Evolutionary conservation across 139 green algal species (phyloP), one percentile per base, ranked within the genome.

Genomic region (Nannochloris sp.): DNA sequence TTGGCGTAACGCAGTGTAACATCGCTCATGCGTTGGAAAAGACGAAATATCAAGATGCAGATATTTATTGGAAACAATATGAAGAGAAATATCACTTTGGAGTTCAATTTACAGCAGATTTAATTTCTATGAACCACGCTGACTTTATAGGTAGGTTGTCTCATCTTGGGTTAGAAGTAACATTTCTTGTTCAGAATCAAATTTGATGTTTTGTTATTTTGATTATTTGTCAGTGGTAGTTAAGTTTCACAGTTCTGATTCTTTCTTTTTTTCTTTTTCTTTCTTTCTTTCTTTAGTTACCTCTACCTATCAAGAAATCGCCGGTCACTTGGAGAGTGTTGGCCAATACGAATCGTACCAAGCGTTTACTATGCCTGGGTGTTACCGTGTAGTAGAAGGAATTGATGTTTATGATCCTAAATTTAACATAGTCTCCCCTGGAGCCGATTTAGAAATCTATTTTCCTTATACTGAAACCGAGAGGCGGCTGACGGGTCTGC

Each of bases 1-100:
- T 88, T 62, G 69, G 66, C 55, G 68, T 87, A 29, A 91, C 81
- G 24, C 29, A 90, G 65, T 90, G 81, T 63, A 90, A 83, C 77
- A 95, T 95, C 44, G 87, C 87, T 23, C 87, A 95, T 60, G 87
- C 87, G 8, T 68, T 95, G 42, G 87, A 95, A 73, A 93, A 90
- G 74, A 89, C 85, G 58, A 95, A 95, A 74, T 90, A 90, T 63
- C 42, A 75, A 30, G 76, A 89, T 34, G 80, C 82, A 9, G 83
- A 94, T 70, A 77, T 93, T 30, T 74, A 89, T 64, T 95, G 87
- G 87, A 70, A 71, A 42, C 57, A 70, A 71, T 57, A 71, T 32
- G 61, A 72, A 19, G 77, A 88, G 29, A 45, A 76, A 8, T 94
- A 93, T 65, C 87, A 95, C 75, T 94, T 95, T 71, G 84, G 75